Percentiles rank a stretch among this genome's conserved stretches.
Evolutionary conservation across 2,329 filamentous ascomycete species (phyloP).

Genomic region (Leptographium lundbergii): DNA sequence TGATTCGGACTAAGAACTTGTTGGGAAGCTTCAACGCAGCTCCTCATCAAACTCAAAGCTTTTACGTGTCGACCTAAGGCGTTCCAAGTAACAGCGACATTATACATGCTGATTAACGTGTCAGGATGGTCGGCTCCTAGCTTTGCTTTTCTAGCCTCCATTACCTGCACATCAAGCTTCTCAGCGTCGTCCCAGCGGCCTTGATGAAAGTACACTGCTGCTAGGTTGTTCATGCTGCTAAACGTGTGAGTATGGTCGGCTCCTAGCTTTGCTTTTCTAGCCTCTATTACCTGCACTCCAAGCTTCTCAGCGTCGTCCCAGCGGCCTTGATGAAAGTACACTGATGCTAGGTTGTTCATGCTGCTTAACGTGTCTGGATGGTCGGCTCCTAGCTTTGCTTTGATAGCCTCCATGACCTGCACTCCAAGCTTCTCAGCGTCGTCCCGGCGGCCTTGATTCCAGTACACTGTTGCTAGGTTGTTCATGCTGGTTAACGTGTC

Average conservation of each 20-base stretch:
- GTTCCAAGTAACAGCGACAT: not conserved
- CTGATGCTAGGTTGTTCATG: not conserved
- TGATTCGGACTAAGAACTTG: not conserved
- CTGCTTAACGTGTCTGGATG: not conserved
- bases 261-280: not conserved
- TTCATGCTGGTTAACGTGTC: not conserved
- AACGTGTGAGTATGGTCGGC: not conserved
- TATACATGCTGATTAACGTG: not conserved
- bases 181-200: not conserved
- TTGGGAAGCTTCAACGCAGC: not conserved
- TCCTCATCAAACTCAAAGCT: not conserved
- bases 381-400: not conserved
- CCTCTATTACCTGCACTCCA: not conserved
- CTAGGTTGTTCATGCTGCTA: not conserved
- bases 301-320: not conserved
- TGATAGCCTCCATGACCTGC: not conserved
- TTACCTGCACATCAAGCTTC: not conserved
- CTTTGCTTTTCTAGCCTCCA: not conserved
- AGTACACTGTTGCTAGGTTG: not conserved
- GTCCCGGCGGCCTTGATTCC: not conserved
- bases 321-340: not conserved
- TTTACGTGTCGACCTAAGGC: not conserved
- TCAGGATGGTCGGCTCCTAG: not conserved
- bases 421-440: not conserved
- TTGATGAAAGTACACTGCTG: not conserved